Evolutionary conservation across 306 rosid genomes (phyloP).

Genomic region (Vigna radiata): DNA sequence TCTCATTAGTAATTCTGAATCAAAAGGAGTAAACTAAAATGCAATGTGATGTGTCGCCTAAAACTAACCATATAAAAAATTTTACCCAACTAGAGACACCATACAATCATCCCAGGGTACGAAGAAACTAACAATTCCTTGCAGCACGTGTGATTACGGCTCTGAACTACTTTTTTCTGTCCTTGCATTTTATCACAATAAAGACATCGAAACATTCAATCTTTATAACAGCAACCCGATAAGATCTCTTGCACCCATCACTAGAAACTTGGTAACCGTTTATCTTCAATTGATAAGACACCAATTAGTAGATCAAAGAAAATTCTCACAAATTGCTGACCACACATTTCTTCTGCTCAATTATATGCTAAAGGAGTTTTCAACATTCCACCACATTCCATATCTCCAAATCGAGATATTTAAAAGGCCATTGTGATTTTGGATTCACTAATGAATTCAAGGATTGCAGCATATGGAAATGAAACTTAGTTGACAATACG

Average conservation of each 20-base stretch:
- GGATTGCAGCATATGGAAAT: neutral
- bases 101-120: neutral
- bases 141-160: neutral
- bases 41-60: neutral
- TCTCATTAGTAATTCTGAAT: constrained; percentile 4
- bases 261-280: neutral
- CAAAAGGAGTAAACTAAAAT: constrained; percentile 4
- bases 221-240: constrained; percentile 2
- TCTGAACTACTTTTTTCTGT: neutral
- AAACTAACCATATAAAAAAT: constrained; percentile 2
- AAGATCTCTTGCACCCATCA: neutral
- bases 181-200: neutral
- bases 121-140: constrained; percentile 17
- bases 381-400: neutral
- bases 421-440: neutral
- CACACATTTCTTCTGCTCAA: neutral
- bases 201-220: neutral
- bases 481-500: neutral
- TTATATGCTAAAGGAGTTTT: neutral
- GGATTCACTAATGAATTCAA: neutral
- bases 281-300: constrained; percentile 20
- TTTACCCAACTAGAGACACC: constrained; percentile 17
- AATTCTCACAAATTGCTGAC: neutral
- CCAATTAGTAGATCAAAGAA: neutral
- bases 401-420: neutral